Conservation (phyloP, 805 yeast species). For the Ogataea angusta region DNA sequence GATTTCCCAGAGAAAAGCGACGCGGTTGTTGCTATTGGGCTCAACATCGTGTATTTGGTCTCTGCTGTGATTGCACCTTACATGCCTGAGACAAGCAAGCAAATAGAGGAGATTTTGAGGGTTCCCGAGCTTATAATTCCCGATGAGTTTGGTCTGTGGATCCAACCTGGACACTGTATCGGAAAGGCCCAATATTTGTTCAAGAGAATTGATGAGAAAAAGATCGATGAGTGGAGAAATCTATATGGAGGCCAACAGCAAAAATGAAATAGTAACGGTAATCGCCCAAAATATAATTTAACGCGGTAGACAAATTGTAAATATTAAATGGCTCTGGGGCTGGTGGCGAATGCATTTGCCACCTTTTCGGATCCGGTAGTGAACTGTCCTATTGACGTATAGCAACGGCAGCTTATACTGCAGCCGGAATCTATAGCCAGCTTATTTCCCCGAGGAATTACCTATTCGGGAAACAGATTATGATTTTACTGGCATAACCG, state of each 20-base stretch:
- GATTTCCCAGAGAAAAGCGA: conserved; percentile 78
- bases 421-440: not conserved
- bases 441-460: not conserved
- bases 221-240: conserved; percentile 81
- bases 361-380: not conserved
- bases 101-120: conserved; percentile 74
- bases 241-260: conserved; percentile 78
- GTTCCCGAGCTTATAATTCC: conserved; percentile 79
- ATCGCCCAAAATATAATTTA: conserved; percentile 2
- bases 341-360: conserved; percentile 7
- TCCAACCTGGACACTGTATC: conserved; percentile 79
- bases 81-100: conserved; percentile 79
- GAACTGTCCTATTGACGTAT: too few species aligned
- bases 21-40: conserved; percentile 88
- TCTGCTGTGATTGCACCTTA: conserved; percentile 80
- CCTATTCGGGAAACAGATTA: conserved; percentile 8
- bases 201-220: conserved; percentile 85
- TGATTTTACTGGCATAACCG: not conserved
- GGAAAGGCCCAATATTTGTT: conserved; percentile 91
- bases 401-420: too few species aligned
- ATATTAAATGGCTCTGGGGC: conserved; percentile 1
- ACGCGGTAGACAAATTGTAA: conserved; percentile 1
- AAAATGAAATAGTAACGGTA: not conserved
- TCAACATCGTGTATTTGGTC: conserved; percentile 84
- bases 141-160: conserved; percentile 64